Percentiles rank a stretch among this genome's conserved stretches.
These are phyloP conservation scores for Yarrowia osloensis DNA, from an alignment of 805 yeast genomes.

Conservation along the genomic window DNA sequence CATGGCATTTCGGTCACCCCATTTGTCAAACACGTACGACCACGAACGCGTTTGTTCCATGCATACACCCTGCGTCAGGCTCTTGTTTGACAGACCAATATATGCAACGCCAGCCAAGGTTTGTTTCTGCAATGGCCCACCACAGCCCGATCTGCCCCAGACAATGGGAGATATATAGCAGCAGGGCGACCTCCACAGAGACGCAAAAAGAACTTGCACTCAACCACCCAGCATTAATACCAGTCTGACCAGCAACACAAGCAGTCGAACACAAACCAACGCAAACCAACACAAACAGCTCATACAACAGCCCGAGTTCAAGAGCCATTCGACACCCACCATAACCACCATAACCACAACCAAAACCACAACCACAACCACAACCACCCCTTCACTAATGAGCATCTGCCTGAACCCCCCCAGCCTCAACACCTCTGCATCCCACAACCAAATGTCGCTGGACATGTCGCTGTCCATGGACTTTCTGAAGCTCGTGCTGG, in stretches of 20 bases:
- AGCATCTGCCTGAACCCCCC: slow-evolving; percentile 18
- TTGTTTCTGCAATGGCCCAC: slow-evolving; percentile 13
- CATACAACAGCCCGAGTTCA: neutral
- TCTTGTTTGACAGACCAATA: slow-evolving; percentile 1
- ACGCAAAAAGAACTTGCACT: neutral
- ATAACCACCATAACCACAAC: neutral
- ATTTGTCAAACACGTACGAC: neutral
- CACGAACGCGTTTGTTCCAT: slow-evolving; percentile 13
- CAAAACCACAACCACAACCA: neutral
- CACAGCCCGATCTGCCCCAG: slow-evolving; percentile 11
- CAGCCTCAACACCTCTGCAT: neutral
- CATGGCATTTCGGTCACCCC: neutral
- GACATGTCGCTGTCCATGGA: slow-evolving; percentile 19
- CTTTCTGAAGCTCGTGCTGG: slow-evolving; percentile 14
- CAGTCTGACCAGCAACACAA: neutral
- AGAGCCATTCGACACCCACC: too few species aligned
- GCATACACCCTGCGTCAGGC: slow-evolving; percentile 20
- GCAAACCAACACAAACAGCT: neutral
- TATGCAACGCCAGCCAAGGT: neutral
- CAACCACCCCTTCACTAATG: neutral
- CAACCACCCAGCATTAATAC: neutral
- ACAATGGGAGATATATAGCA: neutral
- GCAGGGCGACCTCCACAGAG: neutral
- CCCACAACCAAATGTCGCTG: neutral
- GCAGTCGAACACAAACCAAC: neutral